phyloP scores from a whole-genome alignment of 441 rosid genomes.

The Pelargonium myrrhifolium region DNA sequence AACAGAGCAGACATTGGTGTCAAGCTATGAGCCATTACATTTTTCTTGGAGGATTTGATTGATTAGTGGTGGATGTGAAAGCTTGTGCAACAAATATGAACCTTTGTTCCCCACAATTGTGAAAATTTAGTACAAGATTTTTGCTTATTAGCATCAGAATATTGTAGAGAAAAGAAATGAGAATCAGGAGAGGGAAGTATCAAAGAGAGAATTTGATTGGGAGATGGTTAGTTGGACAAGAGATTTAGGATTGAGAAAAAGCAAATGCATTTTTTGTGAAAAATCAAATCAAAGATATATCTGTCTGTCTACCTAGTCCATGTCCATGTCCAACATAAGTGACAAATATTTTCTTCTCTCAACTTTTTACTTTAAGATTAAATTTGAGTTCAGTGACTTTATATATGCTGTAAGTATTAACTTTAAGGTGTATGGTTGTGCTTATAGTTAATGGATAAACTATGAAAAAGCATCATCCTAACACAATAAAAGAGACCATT shows the following conservation, averaged over 20 bases:
- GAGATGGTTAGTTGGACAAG: background rate
- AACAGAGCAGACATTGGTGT: background rate
- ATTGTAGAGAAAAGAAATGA: background rate
- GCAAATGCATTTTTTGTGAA: background rate
- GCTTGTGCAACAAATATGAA: background rate
- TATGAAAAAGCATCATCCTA: no score
- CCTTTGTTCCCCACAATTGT: slow-evolving; percentile 3
- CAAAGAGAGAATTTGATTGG: slow-evolving; percentile 2
- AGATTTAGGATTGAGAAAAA: background rate
- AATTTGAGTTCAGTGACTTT: no score
- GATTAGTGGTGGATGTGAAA: slow-evolving; percentile 5
- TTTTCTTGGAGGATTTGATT: slow-evolving; percentile 1
- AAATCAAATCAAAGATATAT: background rate
- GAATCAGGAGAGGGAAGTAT: background rate
- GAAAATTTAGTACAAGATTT: background rate
- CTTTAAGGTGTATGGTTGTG: no score
- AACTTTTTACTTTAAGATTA: background rate
- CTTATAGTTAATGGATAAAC: no score
- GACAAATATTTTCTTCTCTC: background rate
- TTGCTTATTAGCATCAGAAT: slow-evolving; percentile 1
- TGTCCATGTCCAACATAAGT: background rate
- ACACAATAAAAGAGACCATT: no score
- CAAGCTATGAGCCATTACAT: slow-evolving; percentile 2
- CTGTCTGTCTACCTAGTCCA: background rate
- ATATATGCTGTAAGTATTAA: no score